A percentile compares a stretch with the other conserved stretches of the same genome.
These are phyloP conservation scores for Fusarium lateritium DNA, from an alignment of 2,329 filamentous ascomycete species.

Conservation along the genomic window DNA sequence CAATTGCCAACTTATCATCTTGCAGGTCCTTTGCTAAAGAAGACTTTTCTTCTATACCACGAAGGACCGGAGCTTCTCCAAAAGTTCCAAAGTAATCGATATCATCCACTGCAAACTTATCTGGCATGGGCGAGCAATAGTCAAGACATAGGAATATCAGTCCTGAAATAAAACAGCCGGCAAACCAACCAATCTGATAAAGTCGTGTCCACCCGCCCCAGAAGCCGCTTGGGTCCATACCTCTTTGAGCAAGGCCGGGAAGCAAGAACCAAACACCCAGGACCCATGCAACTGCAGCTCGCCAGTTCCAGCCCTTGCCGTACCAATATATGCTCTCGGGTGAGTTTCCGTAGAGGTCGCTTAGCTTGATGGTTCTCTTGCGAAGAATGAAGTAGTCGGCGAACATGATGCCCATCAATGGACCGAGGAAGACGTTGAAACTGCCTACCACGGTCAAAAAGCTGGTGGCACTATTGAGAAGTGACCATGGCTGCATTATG, in stretches of 20 bases:
- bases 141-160: background rate
- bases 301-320: constrained; percentile 1
- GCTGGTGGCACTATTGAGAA: constrained; percentile 6
- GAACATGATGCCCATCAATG: background rate
- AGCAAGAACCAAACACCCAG: constrained; percentile 1
- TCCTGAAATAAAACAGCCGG: background rate
- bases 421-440: background rate
- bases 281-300: background rate
- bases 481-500: constrained; percentile 10
- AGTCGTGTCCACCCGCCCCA: background rate
- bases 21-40: background rate
- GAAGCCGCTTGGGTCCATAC: background rate
- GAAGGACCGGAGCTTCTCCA: background rate
- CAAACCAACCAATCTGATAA: background rate
- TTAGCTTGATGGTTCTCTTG: background rate
- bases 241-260: background rate
- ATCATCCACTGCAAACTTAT: background rate
- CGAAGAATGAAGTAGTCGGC: constrained; percentile 2
- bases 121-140: background rate
- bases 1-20: background rate
- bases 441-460: background rate
- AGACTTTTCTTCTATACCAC: background rate
- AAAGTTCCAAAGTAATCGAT: background rate
- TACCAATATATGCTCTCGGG: constrained; percentile 2
- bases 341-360: background rate